phyloP scores from a whole-genome alignment of 441 rosid species.

The Populus hybrid region DNA sequence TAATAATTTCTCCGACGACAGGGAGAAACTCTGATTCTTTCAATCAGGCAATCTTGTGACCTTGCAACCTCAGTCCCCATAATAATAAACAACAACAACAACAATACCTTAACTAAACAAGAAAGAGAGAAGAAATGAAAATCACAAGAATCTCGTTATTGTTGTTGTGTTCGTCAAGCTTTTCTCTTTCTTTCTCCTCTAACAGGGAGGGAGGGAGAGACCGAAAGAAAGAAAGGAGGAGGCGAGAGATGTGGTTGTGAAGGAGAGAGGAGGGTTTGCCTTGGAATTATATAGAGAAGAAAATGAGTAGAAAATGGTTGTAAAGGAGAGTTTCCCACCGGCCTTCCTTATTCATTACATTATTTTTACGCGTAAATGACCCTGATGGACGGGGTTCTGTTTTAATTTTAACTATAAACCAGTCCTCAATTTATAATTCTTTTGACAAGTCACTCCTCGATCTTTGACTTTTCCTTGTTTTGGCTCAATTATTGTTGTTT shows the following conservation, averaged over 20 bases:
- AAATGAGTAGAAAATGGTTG: not conserved
- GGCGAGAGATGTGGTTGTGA: not conserved
- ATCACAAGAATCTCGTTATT: not conserved
- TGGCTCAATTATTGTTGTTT: no score
- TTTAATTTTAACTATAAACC: no score
- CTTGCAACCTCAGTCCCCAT: constrained; percentile 85
- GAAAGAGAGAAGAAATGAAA: not conserved
- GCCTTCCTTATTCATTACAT: not conserved
- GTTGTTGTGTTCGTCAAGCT: not conserved
- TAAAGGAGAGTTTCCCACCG: not conserved
- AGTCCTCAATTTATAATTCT: no score
- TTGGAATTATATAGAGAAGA: not conserved
- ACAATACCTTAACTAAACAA: not conserved
- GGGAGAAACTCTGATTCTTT: constrained; percentile 43
- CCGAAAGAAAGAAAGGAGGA: not conserved
- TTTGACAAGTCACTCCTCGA: no score
- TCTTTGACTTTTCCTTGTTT: no score
- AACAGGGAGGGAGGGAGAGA: not conserved
- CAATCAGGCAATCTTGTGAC: constrained; percentile 62
- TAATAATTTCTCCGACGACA: constrained; percentile 44
- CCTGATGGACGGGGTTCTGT: not conserved
- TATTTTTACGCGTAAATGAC: not conserved
- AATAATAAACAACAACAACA: not conserved
- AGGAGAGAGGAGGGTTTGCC: not conserved
- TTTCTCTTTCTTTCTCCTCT: not conserved